Base-by-base conservation (phyloP, 2,329 filamentous ascomycete species). In the Lasiodiplodia gonubiensis region DNA sequence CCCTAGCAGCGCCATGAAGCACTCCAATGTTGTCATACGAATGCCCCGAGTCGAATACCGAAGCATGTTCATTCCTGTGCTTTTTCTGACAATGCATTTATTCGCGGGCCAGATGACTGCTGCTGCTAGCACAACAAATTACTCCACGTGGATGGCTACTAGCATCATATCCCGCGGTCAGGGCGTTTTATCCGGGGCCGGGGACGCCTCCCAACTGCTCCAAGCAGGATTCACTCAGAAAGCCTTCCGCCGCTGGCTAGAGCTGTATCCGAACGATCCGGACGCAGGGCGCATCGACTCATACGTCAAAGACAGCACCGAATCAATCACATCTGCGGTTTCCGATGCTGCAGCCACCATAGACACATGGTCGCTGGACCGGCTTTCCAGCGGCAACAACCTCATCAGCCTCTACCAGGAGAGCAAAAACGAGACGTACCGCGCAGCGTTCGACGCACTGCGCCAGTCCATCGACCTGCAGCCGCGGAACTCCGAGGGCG, bases 301-400 rank as follows among this genome's bases (percentile, higher is more conserved):
- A 12, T 84, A 81, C 73, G 81, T 83, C 68, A 80, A 80, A 4
- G 74, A 74, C 2, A 80, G 83, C 63, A 79, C 87, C 11, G 83
- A 85, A 54, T 77, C 79, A 0, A 77, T 86, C 10, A 80, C 87
- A 2, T 70, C 77, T 1, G 75, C 85, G 42, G 85, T 85, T 12
- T 39, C 27, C 53, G 39, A 59, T 21, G 39, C 54, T 21, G 49
- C 64, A 70, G 61, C 68, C 57, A 70, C 76, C 63, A 70, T 69
- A 2, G 10, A 46, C 18, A 46, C 6, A 7, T 67, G 46, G 23
- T 35, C 65, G 53, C 72, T 79, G 3, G 77, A 79, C 68, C 82
- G 86, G 66, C 81, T 86, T 67, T 82, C 85, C 11, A 80, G 86
- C 42, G 86, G 85, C 16, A 81, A 85, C 71, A 85, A 84, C 72